Percentiles rank a stretch among this genome's conserved stretches.
Evolutionary conservation across 2,329 filamentous ascomycete species (phyloP).

Genomic region (Ascochyta fabae): DNA sequence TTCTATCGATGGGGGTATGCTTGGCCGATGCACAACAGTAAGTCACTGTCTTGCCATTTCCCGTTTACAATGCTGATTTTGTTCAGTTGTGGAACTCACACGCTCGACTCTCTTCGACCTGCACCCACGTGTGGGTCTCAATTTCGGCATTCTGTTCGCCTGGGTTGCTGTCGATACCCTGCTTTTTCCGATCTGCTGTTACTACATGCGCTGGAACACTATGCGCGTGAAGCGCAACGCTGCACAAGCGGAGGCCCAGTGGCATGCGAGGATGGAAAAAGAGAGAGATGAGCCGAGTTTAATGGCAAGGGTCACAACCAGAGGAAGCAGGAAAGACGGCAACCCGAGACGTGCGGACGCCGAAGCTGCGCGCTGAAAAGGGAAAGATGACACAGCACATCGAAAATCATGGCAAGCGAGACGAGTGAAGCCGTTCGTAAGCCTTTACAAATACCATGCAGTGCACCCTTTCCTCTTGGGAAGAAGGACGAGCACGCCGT

Average conservation of each 20-base stretch:
- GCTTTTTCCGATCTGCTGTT: constrained; percentile 59
- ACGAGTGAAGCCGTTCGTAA: too few relatives aligned
- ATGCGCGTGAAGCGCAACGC: constrained; percentile 29
- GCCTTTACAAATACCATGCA: too few relatives aligned
- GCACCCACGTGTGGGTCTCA: constrained; percentile 63
- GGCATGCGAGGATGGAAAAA: constrained; percentile 39
- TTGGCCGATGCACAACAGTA: constrained; percentile 67
- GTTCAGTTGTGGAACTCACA: constrained; percentile 61
- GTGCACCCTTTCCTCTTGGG: too few relatives aligned
- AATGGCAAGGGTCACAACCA: constrained; percentile 36
- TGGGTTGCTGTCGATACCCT: constrained; percentile 62
- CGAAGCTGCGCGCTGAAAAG: too few relatives aligned
- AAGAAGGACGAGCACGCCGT: too few relatives aligned
- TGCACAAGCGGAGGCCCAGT: constrained; percentile 31
- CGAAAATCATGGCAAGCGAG: too few relatives aligned
- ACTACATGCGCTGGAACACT: constrained; percentile 52
- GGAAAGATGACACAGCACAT: too few relatives aligned
- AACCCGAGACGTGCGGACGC: too few relatives aligned
- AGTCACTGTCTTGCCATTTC: constrained; percentile 22
- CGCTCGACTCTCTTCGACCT: constrained; percentile 67
- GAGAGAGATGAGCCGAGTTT: constrained; percentile 34
- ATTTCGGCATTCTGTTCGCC: constrained; percentile 65
- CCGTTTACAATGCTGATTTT: not conserved
- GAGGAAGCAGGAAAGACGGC: constrained; percentile 9
- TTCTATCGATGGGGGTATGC: constrained; percentile 70